Evolutionary conservation across 768 basidiomycete genomes (phyloP).

Genomic region (Porpolomopsis calyptriformis): DNA sequence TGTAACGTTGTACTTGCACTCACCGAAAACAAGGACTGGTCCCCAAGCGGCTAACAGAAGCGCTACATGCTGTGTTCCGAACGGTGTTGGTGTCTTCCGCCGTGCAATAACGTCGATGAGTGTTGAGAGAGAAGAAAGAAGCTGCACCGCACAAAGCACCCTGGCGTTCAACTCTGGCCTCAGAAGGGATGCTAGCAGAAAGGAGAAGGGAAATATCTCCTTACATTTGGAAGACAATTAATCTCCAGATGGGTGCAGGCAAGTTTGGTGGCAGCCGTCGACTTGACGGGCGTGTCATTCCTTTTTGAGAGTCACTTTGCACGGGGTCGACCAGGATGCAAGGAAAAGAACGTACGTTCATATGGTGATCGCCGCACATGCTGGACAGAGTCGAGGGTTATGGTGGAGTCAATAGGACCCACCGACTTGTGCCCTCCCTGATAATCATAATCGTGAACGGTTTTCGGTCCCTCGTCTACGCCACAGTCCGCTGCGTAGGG

Average conservation of each 20-base stretch:
- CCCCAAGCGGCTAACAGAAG: slow-evolving; percentile 51
- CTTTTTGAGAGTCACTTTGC: not conserved
- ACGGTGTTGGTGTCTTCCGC: slow-evolving; percentile 33
- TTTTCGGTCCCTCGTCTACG: not conserved
- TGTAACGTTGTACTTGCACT: slow-evolving; percentile 9
- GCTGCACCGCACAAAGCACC: slow-evolving; percentile 35
- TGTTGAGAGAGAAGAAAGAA: slow-evolving; percentile 39
- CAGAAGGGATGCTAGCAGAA: not conserved
- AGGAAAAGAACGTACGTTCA: slow-evolving; percentile 4
- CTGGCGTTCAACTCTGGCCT: slow-evolving; percentile 15
- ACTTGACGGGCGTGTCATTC: slow-evolving; percentile 8
- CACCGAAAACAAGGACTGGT: slow-evolving; percentile 46
- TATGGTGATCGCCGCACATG: not conserved
- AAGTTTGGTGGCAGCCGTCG: slow-evolving; percentile 25
- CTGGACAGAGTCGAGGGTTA: not conserved
- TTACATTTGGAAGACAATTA: slow-evolving; percentile 43
- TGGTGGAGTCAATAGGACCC: not conserved
- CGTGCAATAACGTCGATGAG: slow-evolving; percentile 37
- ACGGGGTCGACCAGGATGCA: not conserved
- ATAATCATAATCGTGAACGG: not conserved
- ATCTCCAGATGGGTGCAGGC: slow-evolving; percentile 36
- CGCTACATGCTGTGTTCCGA: slow-evolving; percentile 59
- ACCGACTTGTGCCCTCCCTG: not conserved
- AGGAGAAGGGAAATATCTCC: slow-evolving; percentile 28
- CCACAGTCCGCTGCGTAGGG: not conserved